Evolutionary conservation across 345 rosid genomes (phyloP), one percentile per base, ranked within the genome.

Genomic region (Corchorus capsularis): DNA sequence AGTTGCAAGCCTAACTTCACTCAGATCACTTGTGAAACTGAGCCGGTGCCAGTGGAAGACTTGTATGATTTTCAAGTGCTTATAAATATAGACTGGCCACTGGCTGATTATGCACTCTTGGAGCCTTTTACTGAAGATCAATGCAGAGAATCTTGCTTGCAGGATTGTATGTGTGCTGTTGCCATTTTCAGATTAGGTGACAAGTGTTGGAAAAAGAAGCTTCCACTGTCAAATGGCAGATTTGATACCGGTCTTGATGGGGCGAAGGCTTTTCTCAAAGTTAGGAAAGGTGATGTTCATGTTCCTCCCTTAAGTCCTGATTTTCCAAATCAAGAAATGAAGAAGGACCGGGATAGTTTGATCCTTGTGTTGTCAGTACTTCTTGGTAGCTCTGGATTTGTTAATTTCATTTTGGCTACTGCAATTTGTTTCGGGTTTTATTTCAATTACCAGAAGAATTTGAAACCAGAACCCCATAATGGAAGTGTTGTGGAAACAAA

Each of bases 121-220:
- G 1, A 9, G n/a, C 65, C 79, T 67, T 77, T 6, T 19, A 75
- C 16, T 15, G 39, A 41, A 46, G 83, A 79, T 14, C 69, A 86
- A 3, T 84, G 87, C 77, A 45, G 15, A n/a, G 43, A 68, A 12
- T 45, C 86, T 60, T 87, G 90, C 71, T 5, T 77, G 71, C 49
- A 75, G 5, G 90, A 87, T 50, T 87, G 90, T 75, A 60, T 83
- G 34, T 87, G 90, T 35, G 78, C 60, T 46, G 87, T 71, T 3
- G 79, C 80, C 7, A 16, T 77, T 10, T 72, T 71, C 6, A 66
- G 71, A 20, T 46, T 73, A 16, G 71, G 1, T 0, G 55, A 11
- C 0, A 16, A 1, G 5, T 83, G 86, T 15, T 72, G 75, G 75
- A 72, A 72, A 13, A 72, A 72, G 75, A 72, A 54, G 9, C 50